Conservation (phyloP, 352 stramenopile genomes). For the Globisporangium paroecandrum region DNA sequence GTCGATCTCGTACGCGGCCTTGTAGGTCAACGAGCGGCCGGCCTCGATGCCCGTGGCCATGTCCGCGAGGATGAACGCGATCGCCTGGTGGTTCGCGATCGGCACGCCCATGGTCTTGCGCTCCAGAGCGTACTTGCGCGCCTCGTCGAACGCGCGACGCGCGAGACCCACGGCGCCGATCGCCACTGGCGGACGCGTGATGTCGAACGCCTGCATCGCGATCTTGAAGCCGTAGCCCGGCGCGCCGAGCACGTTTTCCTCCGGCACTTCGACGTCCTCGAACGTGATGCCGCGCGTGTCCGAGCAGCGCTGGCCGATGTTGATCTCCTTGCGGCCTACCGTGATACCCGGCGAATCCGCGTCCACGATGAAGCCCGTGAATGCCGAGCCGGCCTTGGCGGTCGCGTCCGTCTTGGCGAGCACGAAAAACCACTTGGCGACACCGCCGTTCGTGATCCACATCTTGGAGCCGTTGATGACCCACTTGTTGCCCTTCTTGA, state of each 20-base stretch:
- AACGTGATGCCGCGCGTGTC: conserved; percentile 90
- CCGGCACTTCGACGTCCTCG: conserved; percentile 86
- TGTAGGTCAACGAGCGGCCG: conserved; percentile 81
- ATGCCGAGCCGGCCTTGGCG: conserved; percentile 71
- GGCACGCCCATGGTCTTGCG: conserved; percentile 86
- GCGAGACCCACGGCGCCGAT: conserved; percentile 84
- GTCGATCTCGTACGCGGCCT: conserved; percentile 88
- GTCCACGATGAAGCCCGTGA: conserved; percentile 90
- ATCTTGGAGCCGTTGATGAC: conserved; percentile 92
- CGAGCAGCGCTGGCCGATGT: conserved; percentile 89
- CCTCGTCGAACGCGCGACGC: conserved; percentile 86
- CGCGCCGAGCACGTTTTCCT: conserved; percentile 85
- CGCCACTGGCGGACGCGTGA: conserved; percentile 85
- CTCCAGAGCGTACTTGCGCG: conserved; percentile 82
- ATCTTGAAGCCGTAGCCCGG: conserved; percentile 91
- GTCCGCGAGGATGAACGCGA: conserved; percentile 89
- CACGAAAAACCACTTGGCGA: conserved; percentile 91
- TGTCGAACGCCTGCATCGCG: conserved; percentile 91
- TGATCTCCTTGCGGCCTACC: conserved; percentile 89
- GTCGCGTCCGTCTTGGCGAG: conserved; percentile 86
- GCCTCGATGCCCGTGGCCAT: conserved; percentile 90
- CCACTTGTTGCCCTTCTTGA: conserved; percentile 93
- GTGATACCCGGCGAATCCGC: conserved; percentile 83
- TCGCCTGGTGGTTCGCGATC: conserved; percentile 85
- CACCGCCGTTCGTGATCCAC: conserved; percentile 92